A percentile compares a stretch with the other conserved stretches of the same genome.
Evolutionary conservation across 1,139 yeast genomes (phyloP).

Genomic region (Saccharomyces hybrid): DNA sequence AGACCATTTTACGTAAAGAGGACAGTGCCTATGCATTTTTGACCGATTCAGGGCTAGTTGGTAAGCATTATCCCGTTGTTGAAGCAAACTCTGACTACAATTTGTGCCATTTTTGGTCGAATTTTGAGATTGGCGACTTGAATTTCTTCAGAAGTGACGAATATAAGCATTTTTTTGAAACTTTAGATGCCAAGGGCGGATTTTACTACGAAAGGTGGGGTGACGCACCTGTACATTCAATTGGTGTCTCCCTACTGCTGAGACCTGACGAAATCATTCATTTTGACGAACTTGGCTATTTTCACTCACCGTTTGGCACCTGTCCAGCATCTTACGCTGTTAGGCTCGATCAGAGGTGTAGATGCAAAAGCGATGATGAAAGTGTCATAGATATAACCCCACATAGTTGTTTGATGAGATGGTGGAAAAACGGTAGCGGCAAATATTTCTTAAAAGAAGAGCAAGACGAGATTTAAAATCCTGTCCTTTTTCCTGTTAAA

Average conservation of each 20-base stretch:
- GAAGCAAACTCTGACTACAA: conserved; percentile 56
- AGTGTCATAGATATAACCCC: conserved; percentile 46
- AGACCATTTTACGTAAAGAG: conserved; percentile 44
- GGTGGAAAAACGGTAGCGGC: conserved; percentile 68
- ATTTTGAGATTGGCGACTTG: conserved; percentile 79
- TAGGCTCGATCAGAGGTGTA: conserved; percentile 52
- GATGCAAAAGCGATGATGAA: conserved; percentile 44
- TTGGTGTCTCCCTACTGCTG: conserved; percentile 55
- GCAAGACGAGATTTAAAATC: neutral
- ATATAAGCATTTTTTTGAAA: conserved; percentile 61
- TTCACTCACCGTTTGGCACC: conserved; percentile 67
- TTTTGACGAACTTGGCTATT: conserved; percentile 83
- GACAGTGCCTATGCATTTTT: conserved; percentile 64
- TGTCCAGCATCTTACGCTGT: conserved; percentile 58
- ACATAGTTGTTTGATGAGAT: conserved; percentile 65
- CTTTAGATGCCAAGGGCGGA: conserved; percentile 67
- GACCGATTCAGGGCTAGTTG: conserved; percentile 48
- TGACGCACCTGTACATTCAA: conserved; percentile 92
- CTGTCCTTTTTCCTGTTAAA: neutral
- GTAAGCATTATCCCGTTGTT: conserved; percentile 16
- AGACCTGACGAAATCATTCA: conserved; percentile 53
- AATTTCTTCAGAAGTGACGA: conserved; percentile 69
- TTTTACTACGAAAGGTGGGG: conserved; percentile 96
- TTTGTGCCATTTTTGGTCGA: conserved; percentile 92
- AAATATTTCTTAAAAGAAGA: conserved; percentile 13